Evolutionary conservation across 495 filamentous ascomycete species (phyloP).

Genomic region (Penicillium lividum): DNA sequence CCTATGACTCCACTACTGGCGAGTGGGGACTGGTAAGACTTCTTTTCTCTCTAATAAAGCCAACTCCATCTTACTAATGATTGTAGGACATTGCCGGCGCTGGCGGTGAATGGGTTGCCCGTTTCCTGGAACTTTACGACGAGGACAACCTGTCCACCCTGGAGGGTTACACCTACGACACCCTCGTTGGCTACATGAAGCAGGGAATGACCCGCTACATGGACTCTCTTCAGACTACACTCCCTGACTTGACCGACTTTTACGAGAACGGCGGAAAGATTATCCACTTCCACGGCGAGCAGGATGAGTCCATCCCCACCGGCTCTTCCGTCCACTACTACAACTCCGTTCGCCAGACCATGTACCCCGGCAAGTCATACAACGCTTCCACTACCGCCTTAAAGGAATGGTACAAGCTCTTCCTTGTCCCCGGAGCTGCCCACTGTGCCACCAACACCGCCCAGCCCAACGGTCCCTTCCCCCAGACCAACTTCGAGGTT

Average conservation of each 20-base stretch:
- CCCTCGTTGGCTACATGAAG: conserved; percentile 26
- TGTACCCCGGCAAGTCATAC: conserved; percentile 45
- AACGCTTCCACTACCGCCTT: conserved; percentile 37
- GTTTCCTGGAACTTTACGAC: conserved; percentile 34
- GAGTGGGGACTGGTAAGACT: conserved; percentile 34
- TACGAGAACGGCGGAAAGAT: conserved; percentile 51
- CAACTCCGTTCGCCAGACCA: conserved; percentile 50
- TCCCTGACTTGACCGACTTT: conserved; percentile 49
- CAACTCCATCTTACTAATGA: neutral
- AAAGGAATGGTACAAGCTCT: conserved; percentile 53
- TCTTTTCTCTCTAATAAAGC: too few relatives aligned
- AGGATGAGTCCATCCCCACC: conserved; percentile 48
- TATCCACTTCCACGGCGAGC: conserved; percentile 53
- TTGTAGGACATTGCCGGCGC: conserved; percentile 26
- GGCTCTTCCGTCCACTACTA: conserved; percentile 49
- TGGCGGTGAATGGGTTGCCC: conserved; percentile 38
- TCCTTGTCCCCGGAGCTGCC: conserved; percentile 50
- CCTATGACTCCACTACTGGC: conserved; percentile 41
- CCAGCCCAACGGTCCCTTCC: conserved; percentile 47
- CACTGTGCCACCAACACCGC: conserved; percentile 47
- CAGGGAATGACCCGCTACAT: conserved; percentile 42
- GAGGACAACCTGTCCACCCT: conserved; percentile 33
- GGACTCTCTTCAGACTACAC: conserved; percentile 31
- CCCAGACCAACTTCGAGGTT: conserved; percentile 40
- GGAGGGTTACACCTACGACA: conserved; percentile 50